Evolutionary conservation across 108 stramenopile genomes (phyloP), one percentile per base, ranked within the genome.

Genomic region (Aureococcus anophagefferens): DNA sequence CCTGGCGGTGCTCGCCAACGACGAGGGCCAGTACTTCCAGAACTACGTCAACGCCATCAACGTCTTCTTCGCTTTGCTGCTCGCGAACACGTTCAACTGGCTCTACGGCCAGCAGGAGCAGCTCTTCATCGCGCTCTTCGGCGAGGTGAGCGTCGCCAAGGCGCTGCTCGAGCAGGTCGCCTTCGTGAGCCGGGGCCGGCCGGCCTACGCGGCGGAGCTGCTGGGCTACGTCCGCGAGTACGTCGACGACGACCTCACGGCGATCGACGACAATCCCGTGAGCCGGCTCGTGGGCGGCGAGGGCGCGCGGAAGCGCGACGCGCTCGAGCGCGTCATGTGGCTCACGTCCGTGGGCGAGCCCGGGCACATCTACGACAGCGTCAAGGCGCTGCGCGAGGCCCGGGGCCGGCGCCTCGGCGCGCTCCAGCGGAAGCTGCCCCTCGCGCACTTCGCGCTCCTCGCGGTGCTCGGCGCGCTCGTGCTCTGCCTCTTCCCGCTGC

Each of bases 81-180:
- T 92, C 11, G 91, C 88, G 63, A 89, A 92, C 37, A 82, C 84
- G 18, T 80, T 80, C 36, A 64, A 35, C 64, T 83, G 79, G 64
- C 62, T 83, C 68, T 83, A 83, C 44, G 71, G 69, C 37, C 82
- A 83, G 69, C 71, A 72, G 66, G 75, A 76, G 72, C 88, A 89
- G 69, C 78, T 92, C 5, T 83, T 71, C 64, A 73, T 77, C 35
- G 80, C 83, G 4, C 45, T 84, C 35, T 84, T 84, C 59, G 72
- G 35, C 14, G 83, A 84, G 66, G 83, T 81, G 1, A 76, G 80
- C 31, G 80, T 77, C 66, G 83, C 83, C 30, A 84, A 81, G 59
- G 75, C 80, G 0, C 59, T 84, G 0, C n/a, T 84, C 35, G 83
- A 84, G 44, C 83, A 84, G 72, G 79, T 84, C 65, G 69, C 72